Evolutionary conservation across 2,329 filamentous ascomycete species (phyloP).

Genomic region (Aspergillus sp.): DNA sequence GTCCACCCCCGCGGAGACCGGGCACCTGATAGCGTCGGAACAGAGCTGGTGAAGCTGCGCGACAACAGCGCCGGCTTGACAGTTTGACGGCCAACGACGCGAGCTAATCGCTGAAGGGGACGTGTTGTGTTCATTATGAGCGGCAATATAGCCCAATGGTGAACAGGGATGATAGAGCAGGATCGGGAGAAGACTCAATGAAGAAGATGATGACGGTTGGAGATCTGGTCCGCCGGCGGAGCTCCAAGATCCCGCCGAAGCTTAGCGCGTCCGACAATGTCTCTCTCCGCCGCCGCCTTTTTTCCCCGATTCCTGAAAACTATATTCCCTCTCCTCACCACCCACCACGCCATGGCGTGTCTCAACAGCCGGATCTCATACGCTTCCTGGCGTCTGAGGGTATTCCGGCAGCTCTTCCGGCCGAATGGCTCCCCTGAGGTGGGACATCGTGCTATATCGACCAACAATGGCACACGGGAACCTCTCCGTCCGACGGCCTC

Average conservation of each 20-base stretch:
- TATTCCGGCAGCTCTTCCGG: slow-evolving; percentile 28
- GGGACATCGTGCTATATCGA: neutral
- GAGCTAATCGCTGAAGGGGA: slow-evolving; percentile 27
- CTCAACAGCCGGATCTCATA: slow-evolving; percentile 28
- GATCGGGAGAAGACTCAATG: neutral
- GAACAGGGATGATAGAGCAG: neutral
- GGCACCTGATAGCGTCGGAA: slow-evolving; percentile 28
- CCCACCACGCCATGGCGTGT: slow-evolving; percentile 29
- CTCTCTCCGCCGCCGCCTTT: neutral
- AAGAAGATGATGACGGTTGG: slow-evolving; percentile 2
- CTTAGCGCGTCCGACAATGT: slow-evolving; percentile 2
- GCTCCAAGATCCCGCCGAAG: neutral
- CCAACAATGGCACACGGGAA: slow-evolving; percentile 11
- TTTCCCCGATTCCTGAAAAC: neutral
- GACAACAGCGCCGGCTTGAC: slow-evolving; percentile 14
- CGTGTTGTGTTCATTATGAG: slow-evolving; percentile 27
- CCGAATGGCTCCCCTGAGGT: slow-evolving; percentile 1
- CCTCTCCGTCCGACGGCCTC: too few species aligned
- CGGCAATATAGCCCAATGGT: neutral
- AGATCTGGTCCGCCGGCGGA: slow-evolving; percentile 3
- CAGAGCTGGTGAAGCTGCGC: slow-evolving; percentile 34
- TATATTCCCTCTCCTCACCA: slow-evolving; percentile 14
- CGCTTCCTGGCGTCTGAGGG: slow-evolving; percentile 34
- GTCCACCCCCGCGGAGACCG: slow-evolving; percentile 46
- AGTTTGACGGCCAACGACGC: slow-evolving; percentile 15